Evolutionary conservation across 2,329 filamentous ascomycete genomes (phyloP).

Genomic region (Hymenoscyphus linearis): DNA sequence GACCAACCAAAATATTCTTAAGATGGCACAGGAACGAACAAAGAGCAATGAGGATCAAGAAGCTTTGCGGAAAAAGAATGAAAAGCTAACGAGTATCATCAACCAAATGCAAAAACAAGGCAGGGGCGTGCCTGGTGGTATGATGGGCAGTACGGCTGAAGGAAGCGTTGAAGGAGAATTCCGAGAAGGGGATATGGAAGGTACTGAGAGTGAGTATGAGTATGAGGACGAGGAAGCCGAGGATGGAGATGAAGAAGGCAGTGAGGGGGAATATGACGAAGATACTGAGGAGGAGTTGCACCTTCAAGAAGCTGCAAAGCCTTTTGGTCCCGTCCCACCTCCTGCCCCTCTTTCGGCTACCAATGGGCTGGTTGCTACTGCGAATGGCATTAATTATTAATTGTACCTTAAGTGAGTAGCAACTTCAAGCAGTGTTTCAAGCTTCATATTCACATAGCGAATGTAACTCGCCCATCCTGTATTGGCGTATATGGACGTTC

Average conservation of each 20-base stretch:
- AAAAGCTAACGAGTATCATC: conserved; percentile 90
- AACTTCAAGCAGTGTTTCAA: background rate
- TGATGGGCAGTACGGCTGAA: conserved; percentile 56
- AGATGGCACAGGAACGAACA: conserved; percentile 92
- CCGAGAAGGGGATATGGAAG: conserved; percentile 47
- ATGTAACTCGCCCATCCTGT: background rate
- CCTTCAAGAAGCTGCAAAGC: conserved; percentile 24
- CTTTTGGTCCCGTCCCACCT: conserved; percentile 31
- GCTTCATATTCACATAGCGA: conserved; percentile 2
- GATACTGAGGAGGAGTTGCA: conserved; percentile 37
- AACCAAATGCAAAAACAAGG: conserved; percentile 95
- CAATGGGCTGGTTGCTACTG: conserved; percentile 20
- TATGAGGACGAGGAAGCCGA: conserved; percentile 58
- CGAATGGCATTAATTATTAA: conserved; percentile 30
- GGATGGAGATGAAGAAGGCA: conserved; percentile 48
- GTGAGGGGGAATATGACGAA: conserved; percentile 40
- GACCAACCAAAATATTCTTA: conserved; percentile 89
- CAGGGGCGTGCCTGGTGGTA: conserved; percentile 64
- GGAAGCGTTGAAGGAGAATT: conserved; percentile 50
- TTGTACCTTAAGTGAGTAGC: conserved; percentile 6
- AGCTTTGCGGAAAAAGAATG: conserved; percentile 69
- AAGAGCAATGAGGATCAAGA: conserved; percentile 72
- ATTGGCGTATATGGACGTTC: background rate
- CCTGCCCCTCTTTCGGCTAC: conserved; percentile 23
- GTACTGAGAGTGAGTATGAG: conserved; percentile 59